Evolutionary conservation across 192 early-diverging fungal species (phyloP).

Genomic region (Pilobolus umbonatus): DNA sequence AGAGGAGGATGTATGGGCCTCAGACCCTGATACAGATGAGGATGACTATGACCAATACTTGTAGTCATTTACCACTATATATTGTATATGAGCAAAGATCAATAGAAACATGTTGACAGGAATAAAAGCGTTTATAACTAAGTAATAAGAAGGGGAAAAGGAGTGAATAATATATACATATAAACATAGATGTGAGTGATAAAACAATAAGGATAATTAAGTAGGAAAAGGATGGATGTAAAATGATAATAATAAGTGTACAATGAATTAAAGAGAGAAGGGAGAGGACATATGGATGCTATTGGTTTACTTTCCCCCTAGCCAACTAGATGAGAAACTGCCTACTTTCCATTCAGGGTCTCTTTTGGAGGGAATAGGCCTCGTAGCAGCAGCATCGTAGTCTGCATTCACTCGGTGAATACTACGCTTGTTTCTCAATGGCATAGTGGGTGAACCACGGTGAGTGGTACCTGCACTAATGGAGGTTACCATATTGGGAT

Average conservation of each 20-base stretch:
- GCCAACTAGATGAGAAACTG: slow-evolving; percentile 18
- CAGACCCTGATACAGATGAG: slow-evolving; percentile 23
- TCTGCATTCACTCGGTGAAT: not conserved
- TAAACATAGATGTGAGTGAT: too few relatives aligned
- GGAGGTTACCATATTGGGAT: not conserved
- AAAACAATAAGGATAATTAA: too few relatives aligned
- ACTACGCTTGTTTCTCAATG: slow-evolving; percentile 5
- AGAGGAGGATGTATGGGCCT: slow-evolving; percentile 33
- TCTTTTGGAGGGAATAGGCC: not conserved
- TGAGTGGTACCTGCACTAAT: slow-evolving; percentile 7
- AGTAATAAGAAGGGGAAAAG: too few relatives aligned
- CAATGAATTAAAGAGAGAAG: too few relatives aligned
- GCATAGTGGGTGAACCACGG: not conserved
- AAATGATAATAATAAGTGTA: too few relatives aligned
- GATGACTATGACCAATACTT: slow-evolving; percentile 15
- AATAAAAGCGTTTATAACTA: too few relatives aligned
- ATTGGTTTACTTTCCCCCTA: slow-evolving; percentile 9
- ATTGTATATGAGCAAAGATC: too few relatives aligned
- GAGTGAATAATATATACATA: too few relatives aligned
- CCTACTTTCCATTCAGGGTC: slow-evolving; percentile 10
- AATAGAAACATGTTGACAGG: too few relatives aligned
- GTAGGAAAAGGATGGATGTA: too few relatives aligned
- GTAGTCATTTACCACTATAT: too few relatives aligned
- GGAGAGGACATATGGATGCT: too few relatives aligned
- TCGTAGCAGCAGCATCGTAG: not conserved